phyloP scores from a whole-genome alignment of 108 stramenopile species.

The Poteriospumella lacustris region DNA sequence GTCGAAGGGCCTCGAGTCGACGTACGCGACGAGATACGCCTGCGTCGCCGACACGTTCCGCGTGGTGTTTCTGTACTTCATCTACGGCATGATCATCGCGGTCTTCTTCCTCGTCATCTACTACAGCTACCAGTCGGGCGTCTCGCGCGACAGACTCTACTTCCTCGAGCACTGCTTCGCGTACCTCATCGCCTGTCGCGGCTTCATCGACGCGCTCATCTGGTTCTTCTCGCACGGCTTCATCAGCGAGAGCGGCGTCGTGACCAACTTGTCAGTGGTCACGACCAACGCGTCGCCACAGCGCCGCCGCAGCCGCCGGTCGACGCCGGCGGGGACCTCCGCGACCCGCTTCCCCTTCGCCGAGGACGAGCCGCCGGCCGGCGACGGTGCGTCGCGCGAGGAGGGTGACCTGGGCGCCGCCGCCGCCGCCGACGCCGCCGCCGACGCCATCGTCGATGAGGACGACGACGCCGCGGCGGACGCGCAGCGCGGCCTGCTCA shows the following conservation, averaged over 20 bases:
- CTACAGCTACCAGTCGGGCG: neutral
- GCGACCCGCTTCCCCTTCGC: too few species aligned
- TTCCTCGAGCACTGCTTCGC: neutral
- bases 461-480: too few species aligned
- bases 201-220: slow-evolving; percentile 12
- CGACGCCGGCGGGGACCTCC: too few species aligned
- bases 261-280: too few species aligned
- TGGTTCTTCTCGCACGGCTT: slow-evolving; percentile 21
- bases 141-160: neutral
- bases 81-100: neutral
- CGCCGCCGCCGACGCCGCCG: too few species aligned
- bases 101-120: neutral
- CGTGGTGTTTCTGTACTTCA: neutral
- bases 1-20: slow-evolving; percentile 3
- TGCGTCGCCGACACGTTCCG: slow-evolving; percentile 21
- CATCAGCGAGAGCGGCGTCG: neutral
- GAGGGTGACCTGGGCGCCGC: too few species aligned
- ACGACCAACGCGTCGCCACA: too few species aligned
- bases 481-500: too few species aligned
- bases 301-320: too few species aligned
- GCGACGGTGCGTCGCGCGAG: too few species aligned
- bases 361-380: too few species aligned
- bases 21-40: slow-evolving; percentile 19
- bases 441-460: too few species aligned
- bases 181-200: slow-evolving; percentile 16